Conservation (phyloP, 768 basidiomycete genomes). For the Amanita thiersii region DNA sequence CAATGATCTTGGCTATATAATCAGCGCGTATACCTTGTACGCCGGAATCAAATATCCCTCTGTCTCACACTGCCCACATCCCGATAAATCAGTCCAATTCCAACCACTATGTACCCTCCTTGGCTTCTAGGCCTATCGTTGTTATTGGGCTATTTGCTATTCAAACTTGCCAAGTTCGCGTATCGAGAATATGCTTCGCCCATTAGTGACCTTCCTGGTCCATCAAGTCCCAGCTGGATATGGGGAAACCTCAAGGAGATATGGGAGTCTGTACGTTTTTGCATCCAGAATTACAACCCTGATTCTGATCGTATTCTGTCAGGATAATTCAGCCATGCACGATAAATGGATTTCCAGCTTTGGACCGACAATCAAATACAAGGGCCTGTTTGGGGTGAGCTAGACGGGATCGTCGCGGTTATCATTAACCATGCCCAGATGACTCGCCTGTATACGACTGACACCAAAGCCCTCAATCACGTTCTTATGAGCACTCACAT, state of each 20-base stretch:
- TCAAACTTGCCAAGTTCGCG: constrained; percentile 21
- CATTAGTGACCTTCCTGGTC: constrained; percentile 42
- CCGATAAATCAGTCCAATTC: background rate
- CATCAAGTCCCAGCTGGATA: constrained; percentile 32
- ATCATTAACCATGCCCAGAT: constrained; percentile 14
- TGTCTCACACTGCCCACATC: too few species aligned
- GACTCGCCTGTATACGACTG: constrained; percentile 44
- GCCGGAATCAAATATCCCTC: too few species aligned
- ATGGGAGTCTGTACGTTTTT: constrained; percentile 26
- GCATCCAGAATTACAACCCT: background rate
- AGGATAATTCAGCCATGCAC: constrained; percentile 30
- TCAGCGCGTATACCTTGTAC: too few species aligned
- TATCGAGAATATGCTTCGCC: constrained; percentile 30
- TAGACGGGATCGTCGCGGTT: background rate
- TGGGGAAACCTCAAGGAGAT: constrained; percentile 43
- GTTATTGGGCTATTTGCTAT: constrained; percentile 21
- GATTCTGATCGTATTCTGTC: background rate
- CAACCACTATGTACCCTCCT: background rate
- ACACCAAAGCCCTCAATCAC: constrained; percentile 56
- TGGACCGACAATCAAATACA: constrained; percentile 37
- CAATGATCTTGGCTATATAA: too few species aligned
- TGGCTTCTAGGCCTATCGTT: background rate
- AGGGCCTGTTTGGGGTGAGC: constrained; percentile 35
- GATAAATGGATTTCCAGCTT: constrained; percentile 43
- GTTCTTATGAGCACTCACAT: constrained; percentile 47